Evolutionary conservation across 2,329 filamentous ascomycete genomes (phyloP), one percentile per base, ranked within the genome.

Genomic region (Calonectria hawksworthii): DNA sequence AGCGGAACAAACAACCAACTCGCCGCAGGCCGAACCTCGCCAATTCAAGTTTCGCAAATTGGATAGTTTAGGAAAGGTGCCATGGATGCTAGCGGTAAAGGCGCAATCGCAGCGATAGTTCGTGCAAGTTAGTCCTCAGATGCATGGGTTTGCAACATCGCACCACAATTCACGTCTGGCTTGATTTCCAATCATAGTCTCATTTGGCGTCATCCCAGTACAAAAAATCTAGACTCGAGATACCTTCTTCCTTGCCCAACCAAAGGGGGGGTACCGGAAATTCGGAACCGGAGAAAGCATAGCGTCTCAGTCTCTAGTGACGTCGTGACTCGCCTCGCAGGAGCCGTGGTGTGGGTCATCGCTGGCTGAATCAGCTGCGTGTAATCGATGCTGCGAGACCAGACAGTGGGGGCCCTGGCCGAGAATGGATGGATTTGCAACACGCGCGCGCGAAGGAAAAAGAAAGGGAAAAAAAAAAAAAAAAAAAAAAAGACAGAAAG

Each of bases 341-440:
- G 56, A 36, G 56, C 14, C 23, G 14, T 26, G 4, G 23, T 38
- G 56, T 63, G 68, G 54, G 41, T 16, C 28, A 18, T 41, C 44
- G 4, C 21, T 21, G 16, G 71, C 74, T 74, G 74, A 75, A 75
- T 75, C 74, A 75, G 74, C 74, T 18, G 66, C 74, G 30, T 70
- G 74, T 75, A 73, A 75, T 67, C 64, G 28, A 18, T 38, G 52
- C 54, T 26, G 21, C n/a, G 26, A 28, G 23, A 51, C 23, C 21
- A 36, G 26, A 65, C 30, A 30, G 56, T 65, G 59, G 44, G 47
- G 23, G 38, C 36, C 34, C 23, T 41, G 36, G 26, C 28, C 34
- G 14, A 28, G 56, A 16, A 30, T 51, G 30, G 18, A 30, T 59
- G 38, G 56, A 70, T 73, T 73, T 73, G 59, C 66, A 73, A 73